Evolutionary conservation across 2,329 filamentous ascomycete genomes (phyloP), one percentile per base, ranked within the genome.

Genomic region (Aspergillus novofumigatus): DNA sequence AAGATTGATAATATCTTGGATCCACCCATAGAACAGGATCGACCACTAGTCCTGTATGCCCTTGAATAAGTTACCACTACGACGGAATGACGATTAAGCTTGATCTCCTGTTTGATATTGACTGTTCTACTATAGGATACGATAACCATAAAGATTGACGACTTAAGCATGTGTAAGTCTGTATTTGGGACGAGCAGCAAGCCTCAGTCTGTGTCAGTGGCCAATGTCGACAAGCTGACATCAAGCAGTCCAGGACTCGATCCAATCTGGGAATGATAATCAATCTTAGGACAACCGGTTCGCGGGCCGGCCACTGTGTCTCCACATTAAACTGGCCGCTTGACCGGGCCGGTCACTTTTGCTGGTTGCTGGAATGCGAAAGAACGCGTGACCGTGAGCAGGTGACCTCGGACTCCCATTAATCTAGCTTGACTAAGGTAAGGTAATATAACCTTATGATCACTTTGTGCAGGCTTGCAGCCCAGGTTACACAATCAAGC

Each of bases 341-440:
- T 52, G 44, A 60, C 61, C 61, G 59, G 59, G 20, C 61, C 61
- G 61, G 61, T 62, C 32, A 38, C 14, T 38, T 7, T 38, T 29
- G 11, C 14, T 38, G 32, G 7, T 38, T 29, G 11, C 14, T 38
- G 32, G 32, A 17, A 38, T 38, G 32, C 14, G 5, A 38, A 38
- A 17, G 32, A 38, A 17, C 32, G 5, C 14, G 32, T 38, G 32
- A 38, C 32, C 32, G 32, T 38, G 32, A 38, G 32, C 32, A 38
- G 32, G 32, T 38, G 32, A 38, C 32, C 32, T 38, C 32, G 1
- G 2, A 17, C 3, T 35, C 29, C 29, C 28, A 29, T 11, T 5
- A 38, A 38, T 38, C 32, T 17, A 4, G 32, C 32, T 38, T 17
- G 32, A 38, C 32, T 38, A 17, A 38, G 14, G 14, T 17, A 17